A percentile compares a stretch with the other conserved stretches of the same genome.
phyloP scores from a whole-genome alignment of 345 rosid species.

The Ailanthus altissimus region DNA sequence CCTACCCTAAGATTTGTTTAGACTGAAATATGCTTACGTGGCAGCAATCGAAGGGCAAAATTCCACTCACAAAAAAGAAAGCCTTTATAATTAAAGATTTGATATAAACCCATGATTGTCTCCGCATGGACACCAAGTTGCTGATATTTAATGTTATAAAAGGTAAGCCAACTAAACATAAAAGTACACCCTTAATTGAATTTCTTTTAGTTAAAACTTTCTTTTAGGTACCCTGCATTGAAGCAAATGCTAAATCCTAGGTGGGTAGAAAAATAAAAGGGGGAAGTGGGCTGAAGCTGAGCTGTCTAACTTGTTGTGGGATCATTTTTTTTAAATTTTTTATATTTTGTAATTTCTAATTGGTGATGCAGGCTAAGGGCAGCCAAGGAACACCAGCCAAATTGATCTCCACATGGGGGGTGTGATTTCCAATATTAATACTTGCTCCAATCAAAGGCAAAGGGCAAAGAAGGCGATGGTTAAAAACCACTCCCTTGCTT shows the following conservation, averaged over 20 bases:
- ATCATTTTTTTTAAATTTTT: neutral
- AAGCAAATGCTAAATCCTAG: constrained; percentile 11
- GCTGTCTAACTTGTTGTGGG: constrained; percentile 20
- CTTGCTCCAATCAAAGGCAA: constrained; percentile 14
- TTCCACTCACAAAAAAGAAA: constrained; percentile 18
- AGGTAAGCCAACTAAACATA: constrained; percentile 21
- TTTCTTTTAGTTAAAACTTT: neutral
- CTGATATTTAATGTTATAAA: constrained; percentile 13
- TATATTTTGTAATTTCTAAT: neutral
- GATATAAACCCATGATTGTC: constrained; percentile 38
- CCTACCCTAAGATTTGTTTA: neutral
- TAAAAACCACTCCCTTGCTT: neutral
- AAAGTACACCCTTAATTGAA: constrained; percentile 14
- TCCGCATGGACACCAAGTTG: constrained; percentile 50
- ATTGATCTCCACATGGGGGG: constrained; percentile 51
- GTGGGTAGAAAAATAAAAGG: neutral
- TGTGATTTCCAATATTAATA: constrained; percentile 25
- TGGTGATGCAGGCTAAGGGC: constrained; percentile 23
- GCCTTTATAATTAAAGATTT: neutral
- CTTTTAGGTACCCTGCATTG: constrained; percentile 1
- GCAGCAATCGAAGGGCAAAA: constrained; percentile 14
- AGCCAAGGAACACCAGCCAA: constrained; percentile 39
- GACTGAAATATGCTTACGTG: constrained; percentile 8
- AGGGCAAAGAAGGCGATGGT: neutral
- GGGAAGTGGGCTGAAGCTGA: neutral